These are phyloP conservation scores for Chlamydomonas asymmetrica DNA, from an alignment of 139 green algal genomes.

Conservation along the genomic window DNA sequence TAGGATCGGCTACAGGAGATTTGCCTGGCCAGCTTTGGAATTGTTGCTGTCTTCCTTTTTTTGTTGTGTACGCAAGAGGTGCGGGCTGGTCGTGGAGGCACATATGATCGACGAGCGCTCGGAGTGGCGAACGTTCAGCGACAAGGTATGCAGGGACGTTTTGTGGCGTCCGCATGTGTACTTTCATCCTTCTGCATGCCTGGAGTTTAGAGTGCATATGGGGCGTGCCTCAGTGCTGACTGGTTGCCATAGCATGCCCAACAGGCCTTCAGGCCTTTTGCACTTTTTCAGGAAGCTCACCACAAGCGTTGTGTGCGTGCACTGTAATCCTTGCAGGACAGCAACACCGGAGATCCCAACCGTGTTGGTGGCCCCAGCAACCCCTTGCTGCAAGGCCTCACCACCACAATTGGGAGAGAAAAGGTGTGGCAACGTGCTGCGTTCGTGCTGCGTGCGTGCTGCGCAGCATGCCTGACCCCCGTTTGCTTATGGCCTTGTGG, in stretches of 20 bases:
- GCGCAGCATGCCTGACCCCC: background rate
- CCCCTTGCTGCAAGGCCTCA: constrained; percentile 77
- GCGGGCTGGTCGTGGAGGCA: constrained; percentile 85
- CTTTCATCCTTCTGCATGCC: too few relatives aligned
- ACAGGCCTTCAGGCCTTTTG: background rate
- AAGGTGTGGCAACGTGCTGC: too few relatives aligned
- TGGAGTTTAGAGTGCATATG: background rate
- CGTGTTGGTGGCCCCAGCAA: constrained; percentile 87
- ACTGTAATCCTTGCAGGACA: constrained; percentile 81
- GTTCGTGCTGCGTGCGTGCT: too few relatives aligned
- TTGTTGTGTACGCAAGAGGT: constrained; percentile 52
- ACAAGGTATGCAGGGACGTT: constrained; percentile 58
- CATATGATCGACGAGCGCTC: constrained; percentile 92
- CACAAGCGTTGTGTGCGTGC: background rate
- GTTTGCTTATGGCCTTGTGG: too few relatives aligned
- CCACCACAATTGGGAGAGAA: constrained; percentile 76
- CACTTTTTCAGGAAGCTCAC: background rate
- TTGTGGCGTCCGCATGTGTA: too few relatives aligned
- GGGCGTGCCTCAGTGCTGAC: background rate
- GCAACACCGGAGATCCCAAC: constrained; percentile 72
- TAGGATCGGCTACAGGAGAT: background rate
- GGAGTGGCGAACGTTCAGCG: constrained; percentile 95
- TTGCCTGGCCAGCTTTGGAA: background rate
- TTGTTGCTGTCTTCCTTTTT: background rate
- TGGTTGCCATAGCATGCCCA: background rate